Evolutionary conservation across 2,329 filamentous ascomycete species (phyloP).

Genomic region (Cladosporium austrohemisphaericum): DNA sequence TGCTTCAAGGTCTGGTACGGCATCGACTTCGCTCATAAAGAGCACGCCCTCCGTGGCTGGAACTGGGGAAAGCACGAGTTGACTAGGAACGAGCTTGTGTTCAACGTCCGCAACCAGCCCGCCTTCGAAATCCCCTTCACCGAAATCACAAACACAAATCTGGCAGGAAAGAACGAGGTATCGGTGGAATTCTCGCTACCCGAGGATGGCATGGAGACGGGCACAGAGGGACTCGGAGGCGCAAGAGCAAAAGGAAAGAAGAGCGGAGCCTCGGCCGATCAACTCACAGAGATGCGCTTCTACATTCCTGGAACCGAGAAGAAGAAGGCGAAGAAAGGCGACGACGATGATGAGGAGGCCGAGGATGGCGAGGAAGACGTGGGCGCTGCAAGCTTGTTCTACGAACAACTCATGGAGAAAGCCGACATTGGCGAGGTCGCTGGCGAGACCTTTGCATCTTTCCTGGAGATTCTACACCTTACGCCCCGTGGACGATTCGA

Average conservation of each 20-base stretch:
- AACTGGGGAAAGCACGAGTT: conserved; percentile 99
- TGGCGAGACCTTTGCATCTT: conserved; percentile 97
- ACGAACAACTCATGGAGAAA: conserved; percentile 96
- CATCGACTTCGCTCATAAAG: conserved; percentile 83
- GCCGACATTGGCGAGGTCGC: conserved; percentile 98
- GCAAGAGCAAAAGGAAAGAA: conserved; percentile 78
- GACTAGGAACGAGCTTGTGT: conserved; percentile 87
- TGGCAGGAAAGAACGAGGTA: conserved; percentile 96
- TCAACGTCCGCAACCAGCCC: conserved; percentile 94
- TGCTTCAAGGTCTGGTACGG: conserved; percentile 99
- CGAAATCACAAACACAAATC: conserved; percentile 95
- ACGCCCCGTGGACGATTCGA: conserved; percentile 98
- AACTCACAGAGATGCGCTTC: conserved; percentile 97
- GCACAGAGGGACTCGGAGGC: conserved; percentile 71
- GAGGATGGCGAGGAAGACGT: conserved; percentile 70
- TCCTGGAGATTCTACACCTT: conserved; percentile 93
- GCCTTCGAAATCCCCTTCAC: conserved; percentile 96
- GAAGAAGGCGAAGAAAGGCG: conserved; percentile 64
- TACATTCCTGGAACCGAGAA: conserved; percentile 92
- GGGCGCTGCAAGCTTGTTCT: conserved; percentile 95
- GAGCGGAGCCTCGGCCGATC: conserved; percentile 81
- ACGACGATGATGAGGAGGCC: conserved; percentile 56
- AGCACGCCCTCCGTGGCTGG: conserved; percentile 94
- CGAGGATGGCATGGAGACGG: conserved; percentile 65
- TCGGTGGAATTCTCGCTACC: conserved; percentile 88